Percentiles rank a stretch among this genome's conserved stretches.
Evolutionary conservation across 768 basidiomycete species (phyloP).

Genomic region (Pleurotus sapidus): DNA sequence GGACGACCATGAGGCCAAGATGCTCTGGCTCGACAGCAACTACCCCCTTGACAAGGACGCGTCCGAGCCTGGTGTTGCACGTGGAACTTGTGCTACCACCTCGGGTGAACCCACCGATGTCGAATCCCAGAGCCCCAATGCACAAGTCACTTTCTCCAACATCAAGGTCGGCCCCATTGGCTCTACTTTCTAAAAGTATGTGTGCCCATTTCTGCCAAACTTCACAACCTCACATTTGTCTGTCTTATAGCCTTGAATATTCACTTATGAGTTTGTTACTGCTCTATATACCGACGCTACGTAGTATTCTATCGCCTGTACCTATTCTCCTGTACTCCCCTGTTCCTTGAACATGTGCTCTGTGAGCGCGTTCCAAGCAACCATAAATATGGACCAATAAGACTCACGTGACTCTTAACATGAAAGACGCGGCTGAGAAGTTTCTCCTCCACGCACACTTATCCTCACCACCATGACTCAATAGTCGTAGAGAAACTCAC

Average conservation of each 20-base stretch:
- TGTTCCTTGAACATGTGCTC: too few relatives aligned
- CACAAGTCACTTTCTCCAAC: conserved; percentile 35
- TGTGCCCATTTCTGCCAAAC: background rate
- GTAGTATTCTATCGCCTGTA: too few relatives aligned
- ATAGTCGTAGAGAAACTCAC: background rate
- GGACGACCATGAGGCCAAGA: conserved; percentile 35
- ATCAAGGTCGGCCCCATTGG: conserved; percentile 38
- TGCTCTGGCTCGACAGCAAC: conserved; percentile 37
- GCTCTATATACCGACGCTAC: too few relatives aligned
- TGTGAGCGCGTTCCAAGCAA: too few relatives aligned
- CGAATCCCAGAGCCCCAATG: conserved; percentile 24
- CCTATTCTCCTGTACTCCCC: too few relatives aligned
- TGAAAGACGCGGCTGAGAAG: too few relatives aligned
- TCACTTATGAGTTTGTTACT: too few relatives aligned
- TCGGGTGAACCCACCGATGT: conserved; percentile 33
- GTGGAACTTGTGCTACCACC: conserved; percentile 32
- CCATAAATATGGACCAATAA: too few relatives aligned
- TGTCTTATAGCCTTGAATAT: too few relatives aligned
- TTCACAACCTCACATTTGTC: too few relatives aligned
- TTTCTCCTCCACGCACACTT: too few relatives aligned
- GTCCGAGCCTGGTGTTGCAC: conserved; percentile 26
- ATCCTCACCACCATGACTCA: background rate
- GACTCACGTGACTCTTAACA: too few relatives aligned
- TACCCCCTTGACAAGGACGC: conserved; percentile 22
- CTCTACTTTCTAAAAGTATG: conserved; percentile 24